Conservation (phyloP, 768 basidiomycete genomes). For the Bullera alba region DNA sequence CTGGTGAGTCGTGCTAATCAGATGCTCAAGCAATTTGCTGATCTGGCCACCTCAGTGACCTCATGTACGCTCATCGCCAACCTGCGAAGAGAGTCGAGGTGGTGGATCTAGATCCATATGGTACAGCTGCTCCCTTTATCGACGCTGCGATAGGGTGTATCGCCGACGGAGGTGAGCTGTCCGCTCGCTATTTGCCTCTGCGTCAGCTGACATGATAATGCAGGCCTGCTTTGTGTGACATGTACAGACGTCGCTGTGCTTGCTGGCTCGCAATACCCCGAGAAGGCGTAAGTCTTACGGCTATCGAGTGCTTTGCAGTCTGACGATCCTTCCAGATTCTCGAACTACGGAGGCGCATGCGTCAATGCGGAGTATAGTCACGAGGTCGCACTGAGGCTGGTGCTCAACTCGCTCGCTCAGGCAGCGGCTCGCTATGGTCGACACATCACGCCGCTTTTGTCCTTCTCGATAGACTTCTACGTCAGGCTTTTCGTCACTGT, state of each 20-base stretch:
- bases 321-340: slow-evolving; percentile 56
- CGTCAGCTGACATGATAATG: background rate
- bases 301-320: background rate
- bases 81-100: slow-evolving; percentile 73
- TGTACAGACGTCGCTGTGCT: slow-evolving; percentile 94
- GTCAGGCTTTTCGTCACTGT: slow-evolving; percentile 83
- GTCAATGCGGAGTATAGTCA: slow-evolving; percentile 91
- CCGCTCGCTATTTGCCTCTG: background rate
- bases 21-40: background rate
- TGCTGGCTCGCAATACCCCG: slow-evolving; percentile 87
- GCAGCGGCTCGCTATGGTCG: slow-evolving; percentile 88
- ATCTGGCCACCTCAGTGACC: slow-evolving; percentile 52
- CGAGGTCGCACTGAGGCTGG: slow-evolving; percentile 83
- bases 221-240: slow-evolving; percentile 86
- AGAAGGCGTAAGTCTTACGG: slow-evolving; percentile 69
- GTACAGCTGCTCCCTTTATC: slow-evolving; percentile 92
- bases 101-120: slow-evolving; percentile 97
- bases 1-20: slow-evolving; percentile 60
- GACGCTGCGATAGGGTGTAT: slow-evolving; percentile 87
- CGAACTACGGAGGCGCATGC: slow-evolving; percentile 89
- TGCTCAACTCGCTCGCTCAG: slow-evolving; percentile 76
- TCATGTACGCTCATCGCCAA: slow-evolving; percentile 83
- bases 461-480: slow-evolving; percentile 95
- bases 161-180: slow-evolving; percentile 67
- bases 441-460: slow-evolving; percentile 74